A percentile compares a stretch with the other conserved stretches of the same genome.
These are phyloP conservation scores for Glebionis coronaria DNA, from an alignment of 129 eudicot genomes.

Conservation along the genomic window DNA sequence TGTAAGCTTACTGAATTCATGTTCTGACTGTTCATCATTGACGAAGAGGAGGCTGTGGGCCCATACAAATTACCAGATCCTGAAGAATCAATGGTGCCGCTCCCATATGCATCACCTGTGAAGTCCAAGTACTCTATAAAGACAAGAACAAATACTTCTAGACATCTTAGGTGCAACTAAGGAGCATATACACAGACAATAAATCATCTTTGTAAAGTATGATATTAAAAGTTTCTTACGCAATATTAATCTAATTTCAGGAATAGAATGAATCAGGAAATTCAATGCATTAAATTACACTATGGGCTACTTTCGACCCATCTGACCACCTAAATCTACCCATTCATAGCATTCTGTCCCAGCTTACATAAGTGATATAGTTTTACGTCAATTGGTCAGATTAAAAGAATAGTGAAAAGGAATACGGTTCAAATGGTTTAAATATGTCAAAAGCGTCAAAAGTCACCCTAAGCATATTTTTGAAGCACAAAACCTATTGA, in stretches of 20 bases:
- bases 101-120: slow-evolving; percentile 67
- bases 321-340: background rate
- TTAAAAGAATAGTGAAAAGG: background rate
- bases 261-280: background rate
- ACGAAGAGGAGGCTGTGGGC: slow-evolving; percentile 44
- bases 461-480: background rate
- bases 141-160: background rate
- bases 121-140: slow-evolving; percentile 1
- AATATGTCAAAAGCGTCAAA: background rate
- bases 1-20: slow-evolving; percentile 45
- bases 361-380: no score
- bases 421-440: background rate
- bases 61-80: slow-evolving; percentile 56
- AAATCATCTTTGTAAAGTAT: no score
- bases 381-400: background rate
- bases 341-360: background rate
- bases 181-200: background rate
- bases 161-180: background rate
- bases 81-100: slow-evolving; percentile 41
- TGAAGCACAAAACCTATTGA: background rate
- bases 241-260: background rate
- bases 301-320: background rate
- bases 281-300: background rate
- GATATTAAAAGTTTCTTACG: no score
- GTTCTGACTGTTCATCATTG: slow-evolving; percentile 54